These are phyloP conservation scores for Comarum palustre DNA, from an alignment of 306 rosid species.

Conservation along the genomic window DNA sequence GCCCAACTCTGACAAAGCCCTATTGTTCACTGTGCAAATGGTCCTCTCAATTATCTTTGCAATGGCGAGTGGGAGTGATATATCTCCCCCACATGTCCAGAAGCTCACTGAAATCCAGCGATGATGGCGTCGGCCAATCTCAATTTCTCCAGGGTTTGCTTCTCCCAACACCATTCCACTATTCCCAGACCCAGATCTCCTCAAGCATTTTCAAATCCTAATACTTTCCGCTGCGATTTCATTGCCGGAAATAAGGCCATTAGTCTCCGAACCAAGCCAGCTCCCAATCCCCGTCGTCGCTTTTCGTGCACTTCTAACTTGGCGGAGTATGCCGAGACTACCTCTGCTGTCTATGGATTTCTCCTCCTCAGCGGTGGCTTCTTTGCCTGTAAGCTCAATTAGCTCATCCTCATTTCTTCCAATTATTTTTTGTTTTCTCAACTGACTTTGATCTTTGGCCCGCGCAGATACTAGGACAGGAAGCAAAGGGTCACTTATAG, in stretches of 20 bases:
- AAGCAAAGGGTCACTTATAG: slow-evolving; percentile 33
- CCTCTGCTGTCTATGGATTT: slow-evolving; percentile 25
- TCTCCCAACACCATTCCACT: background rate
- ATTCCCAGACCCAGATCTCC: background rate
- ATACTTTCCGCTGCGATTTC: background rate
- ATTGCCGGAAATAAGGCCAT: background rate
- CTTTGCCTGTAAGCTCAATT: slow-evolving; percentile 18
- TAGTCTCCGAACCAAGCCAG: background rate
- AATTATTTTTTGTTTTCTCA: too few relatives aligned
- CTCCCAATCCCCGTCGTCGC: background rate
- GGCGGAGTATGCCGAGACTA: slow-evolving; percentile 15
- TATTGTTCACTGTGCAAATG: background rate
- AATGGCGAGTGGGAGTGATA: background rate
- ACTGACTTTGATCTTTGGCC: too few relatives aligned
- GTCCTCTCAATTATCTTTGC: background rate
- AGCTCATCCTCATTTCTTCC: background rate
- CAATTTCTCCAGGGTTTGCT: background rate
- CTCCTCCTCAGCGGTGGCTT: slow-evolving; percentile 28
- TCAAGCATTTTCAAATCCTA: background rate
- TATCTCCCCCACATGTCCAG: background rate
- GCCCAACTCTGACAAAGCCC: background rate
- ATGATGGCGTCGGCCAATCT: slow-evolving; percentile 5
- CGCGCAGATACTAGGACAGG: slow-evolving; percentile 25
- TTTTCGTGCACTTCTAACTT: slow-evolving; percentile 7
- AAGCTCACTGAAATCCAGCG: background rate